phyloP scores from a whole-genome alignment of 805 yeast genomes.

The Cyberlindnera misumaiensis region DNA sequence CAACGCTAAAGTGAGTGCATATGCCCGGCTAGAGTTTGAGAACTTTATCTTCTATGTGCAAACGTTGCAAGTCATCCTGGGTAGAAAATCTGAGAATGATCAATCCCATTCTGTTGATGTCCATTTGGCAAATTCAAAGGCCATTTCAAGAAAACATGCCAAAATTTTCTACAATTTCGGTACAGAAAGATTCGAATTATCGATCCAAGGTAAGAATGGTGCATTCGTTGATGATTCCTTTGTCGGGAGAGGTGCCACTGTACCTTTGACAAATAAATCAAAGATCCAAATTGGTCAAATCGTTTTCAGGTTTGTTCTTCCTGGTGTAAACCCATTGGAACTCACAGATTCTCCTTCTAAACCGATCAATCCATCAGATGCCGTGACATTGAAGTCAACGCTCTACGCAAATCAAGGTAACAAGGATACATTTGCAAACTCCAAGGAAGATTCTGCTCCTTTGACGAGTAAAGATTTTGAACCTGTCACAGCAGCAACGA shows the following conservation, averaged over 20 bases:
- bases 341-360: constrained; percentile 25
- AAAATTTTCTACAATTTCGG: constrained; percentile 95
- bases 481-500: constrained; percentile 17
- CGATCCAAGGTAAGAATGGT: constrained; percentile 91
- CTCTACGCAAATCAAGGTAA: constrained; percentile 29
- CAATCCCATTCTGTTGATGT: constrained; percentile 75
- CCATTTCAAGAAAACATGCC: constrained; percentile 91
- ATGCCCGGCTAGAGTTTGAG: constrained; percentile 82
- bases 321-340: constrained; percentile 47
- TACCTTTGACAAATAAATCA: constrained; percentile 74
- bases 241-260: constrained; percentile 86
- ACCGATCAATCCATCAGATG: constrained; percentile 55
- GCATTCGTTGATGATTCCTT: constrained; percentile 92
- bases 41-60: constrained; percentile 93
- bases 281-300: constrained; percentile 92
- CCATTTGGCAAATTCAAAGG: constrained; percentile 86
- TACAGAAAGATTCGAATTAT: constrained; percentile 86
- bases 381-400: constrained; percentile 47
- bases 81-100: constrained; percentile 78
- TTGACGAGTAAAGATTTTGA: constrained; percentile 20
- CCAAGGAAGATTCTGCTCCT: constrained; percentile 13
- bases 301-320: constrained; percentile 80
- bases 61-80: constrained; percentile 87
- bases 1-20: constrained; percentile 36
- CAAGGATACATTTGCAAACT: constrained; percentile 4